Evolutionary conservation across 140 eudicot genomes (phyloP), one percentile per base, ranked within the genome.

Genomic region (Cichorium intybus): DNA sequence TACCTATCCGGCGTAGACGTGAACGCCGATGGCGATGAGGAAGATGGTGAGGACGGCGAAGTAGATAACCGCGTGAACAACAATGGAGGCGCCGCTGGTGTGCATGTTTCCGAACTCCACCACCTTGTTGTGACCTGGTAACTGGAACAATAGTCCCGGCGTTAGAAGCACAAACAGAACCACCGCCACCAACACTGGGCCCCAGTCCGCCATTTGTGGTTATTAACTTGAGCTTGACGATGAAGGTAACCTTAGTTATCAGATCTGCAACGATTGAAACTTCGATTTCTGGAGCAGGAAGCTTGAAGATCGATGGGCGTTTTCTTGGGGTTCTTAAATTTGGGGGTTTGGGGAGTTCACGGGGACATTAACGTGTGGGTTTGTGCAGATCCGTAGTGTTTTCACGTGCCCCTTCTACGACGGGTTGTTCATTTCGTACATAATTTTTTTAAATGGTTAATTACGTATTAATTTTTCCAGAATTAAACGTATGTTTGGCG

Each of bases 91-190:
- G 11, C 84, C 89, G 21, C 81, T 82, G 50, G 95, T 86, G 39
- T 70, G 63, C 78, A 86, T 74, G 79, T 63, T 77, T 10, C 95
- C 87, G 51, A 82, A 83, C 60, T 86, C 95, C 28, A 83, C 80
- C 26, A 24, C 76, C 7, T 60, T 66, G 46, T 74, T 50, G 52
- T 72, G 81, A 7, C 90, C 95, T 18, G 95, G 95, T 1, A 86
- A 60, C 72, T 86, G 95, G 66, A 86, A 80, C 53, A 86, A 50
- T 2, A 83, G 55, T 5, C 95, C 95, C 64, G 95, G 95, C 45
- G 95, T 77, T 18, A 86, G 59, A 8, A 86, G 45, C 26, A 83
- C 71, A 60, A 86, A 86, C 6, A 86, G 85, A 24, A 83, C 63
- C 60, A 71, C 63, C 24, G 87, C 95, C 31, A 83, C 75, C 65